Conservation (phyloP, 1,284 basidiomycete species). For the Flammula alnicola region DNA sequence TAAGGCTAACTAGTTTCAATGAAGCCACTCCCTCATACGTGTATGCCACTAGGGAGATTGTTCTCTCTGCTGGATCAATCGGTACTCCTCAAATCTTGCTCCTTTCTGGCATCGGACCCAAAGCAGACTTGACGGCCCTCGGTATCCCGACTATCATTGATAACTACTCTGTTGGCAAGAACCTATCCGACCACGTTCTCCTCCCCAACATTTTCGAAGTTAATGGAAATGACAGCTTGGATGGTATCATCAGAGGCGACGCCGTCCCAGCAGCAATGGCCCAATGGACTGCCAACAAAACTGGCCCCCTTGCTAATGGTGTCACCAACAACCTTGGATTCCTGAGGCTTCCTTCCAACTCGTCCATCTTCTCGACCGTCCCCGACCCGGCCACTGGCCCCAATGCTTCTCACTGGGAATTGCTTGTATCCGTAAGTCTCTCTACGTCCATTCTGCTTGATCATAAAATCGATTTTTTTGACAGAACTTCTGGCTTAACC, state of each 20-base stretch:
- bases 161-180: no score
- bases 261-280: constrained; percentile 14
- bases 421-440: constrained; percentile 23
- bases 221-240: constrained; percentile 29
- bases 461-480: background rate
- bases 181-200: constrained; percentile 43
- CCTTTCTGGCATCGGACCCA: no score
- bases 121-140: no score
- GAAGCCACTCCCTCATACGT: no score
- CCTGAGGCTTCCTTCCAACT: constrained; percentile 34
- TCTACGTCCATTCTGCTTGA: background rate
- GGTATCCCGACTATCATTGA: no score
- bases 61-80: no score
- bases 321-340: constrained; percentile 27
- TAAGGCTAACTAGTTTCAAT: no score
- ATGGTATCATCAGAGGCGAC: constrained; percentile 27
- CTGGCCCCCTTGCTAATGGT: constrained; percentile 25
- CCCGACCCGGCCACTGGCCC: constrained; percentile 43
- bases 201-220: constrained; percentile 33
- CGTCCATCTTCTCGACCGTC: constrained; percentile 31
- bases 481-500: constrained; percentile 14
- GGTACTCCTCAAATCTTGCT: no score
- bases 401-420: constrained; percentile 33
- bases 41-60: no score
- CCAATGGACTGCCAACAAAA: constrained; percentile 25